These are phyloP conservation scores for Xerocomellus dryophilus DNA, from an alignment of 768 basidiomycete genomes.

Conservation along the genomic window DNA sequence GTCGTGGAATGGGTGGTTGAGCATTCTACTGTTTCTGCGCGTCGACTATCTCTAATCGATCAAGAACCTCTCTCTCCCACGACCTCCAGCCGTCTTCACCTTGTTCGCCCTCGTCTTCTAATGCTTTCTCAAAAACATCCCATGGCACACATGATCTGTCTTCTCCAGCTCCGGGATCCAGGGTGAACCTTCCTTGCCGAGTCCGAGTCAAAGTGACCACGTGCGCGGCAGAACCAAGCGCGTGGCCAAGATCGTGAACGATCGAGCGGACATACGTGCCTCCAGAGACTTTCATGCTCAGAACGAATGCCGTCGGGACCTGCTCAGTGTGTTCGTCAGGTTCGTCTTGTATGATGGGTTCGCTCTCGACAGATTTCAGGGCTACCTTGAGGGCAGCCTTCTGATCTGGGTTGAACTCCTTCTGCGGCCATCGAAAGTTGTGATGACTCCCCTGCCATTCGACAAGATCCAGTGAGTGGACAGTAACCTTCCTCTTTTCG, in stretches of 20 bases:
- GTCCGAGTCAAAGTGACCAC: constrained; percentile 88
- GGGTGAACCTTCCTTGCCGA: constrained; percentile 80
- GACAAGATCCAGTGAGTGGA: constrained; percentile 75
- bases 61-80: constrained; percentile 84
- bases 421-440: constrained; percentile 70
- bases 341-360: constrained; percentile 35
- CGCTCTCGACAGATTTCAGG: constrained; percentile 47
- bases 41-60: constrained; percentile 59
- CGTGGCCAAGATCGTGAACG: constrained; percentile 86
- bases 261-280: constrained; percentile 97
- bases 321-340: constrained; percentile 34
- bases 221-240: constrained; percentile 85
- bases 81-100: constrained; percentile 66
- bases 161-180: constrained; percentile 48
- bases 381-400: constrained; percentile 67
- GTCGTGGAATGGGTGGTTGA: background rate
- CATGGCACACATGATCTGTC: constrained; percentile 69
- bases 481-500: constrained; percentile 75
- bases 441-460: constrained; percentile 81
- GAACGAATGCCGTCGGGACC: constrained; percentile 72
- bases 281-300: constrained; percentile 91
- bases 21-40: constrained; percentile 11
- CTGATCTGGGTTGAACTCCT: constrained; percentile 64
- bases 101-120: constrained; percentile 47
- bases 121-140: constrained; percentile 66